phyloP scores from a whole-genome alignment of 768 basidiomycete species.

The Phaeotremella fagi region DNA sequence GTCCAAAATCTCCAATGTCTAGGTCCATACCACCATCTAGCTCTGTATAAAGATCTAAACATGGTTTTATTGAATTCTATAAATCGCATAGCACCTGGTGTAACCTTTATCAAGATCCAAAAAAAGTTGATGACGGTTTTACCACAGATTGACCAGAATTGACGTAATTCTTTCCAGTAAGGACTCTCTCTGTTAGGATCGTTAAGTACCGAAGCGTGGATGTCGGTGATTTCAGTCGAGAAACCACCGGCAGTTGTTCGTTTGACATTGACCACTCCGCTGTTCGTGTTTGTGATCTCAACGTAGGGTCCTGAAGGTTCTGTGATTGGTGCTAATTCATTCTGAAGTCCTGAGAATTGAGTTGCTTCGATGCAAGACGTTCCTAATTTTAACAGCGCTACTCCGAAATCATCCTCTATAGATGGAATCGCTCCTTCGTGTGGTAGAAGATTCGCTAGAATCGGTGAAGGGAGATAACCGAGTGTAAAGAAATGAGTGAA shows the following conservation, averaged over 20 bases:
- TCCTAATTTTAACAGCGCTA: conserved; percentile 39
- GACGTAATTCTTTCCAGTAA: conserved; percentile 22
- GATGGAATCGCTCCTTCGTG: conserved; percentile 35
- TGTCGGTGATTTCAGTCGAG: conserved; percentile 34
- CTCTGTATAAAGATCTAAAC: no score
- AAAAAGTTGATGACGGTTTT: conserved; percentile 4
- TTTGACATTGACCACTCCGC: conserved; percentile 19
- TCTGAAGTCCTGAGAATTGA: conserved; percentile 37
- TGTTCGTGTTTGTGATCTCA: conserved; percentile 17
- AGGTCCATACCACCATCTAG: conserved; percentile 43
- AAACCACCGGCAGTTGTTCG: conserved; percentile 19
- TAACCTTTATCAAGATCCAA: conserved; percentile 12
- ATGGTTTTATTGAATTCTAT: conserved; percentile 1
- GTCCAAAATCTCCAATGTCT: conserved; percentile 36
- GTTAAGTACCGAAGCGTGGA: conserved; percentile 22
- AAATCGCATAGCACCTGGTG: conserved; percentile 20
- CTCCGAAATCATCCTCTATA: conserved; percentile 39
- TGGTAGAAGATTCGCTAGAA: conserved; percentile 31
- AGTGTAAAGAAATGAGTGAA: conserved; percentile 39
- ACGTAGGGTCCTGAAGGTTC: conserved; percentile 28
- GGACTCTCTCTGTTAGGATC: conserved; percentile 19
- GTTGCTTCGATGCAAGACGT: conserved; percentile 41
- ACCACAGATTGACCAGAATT: conserved; percentile 22
- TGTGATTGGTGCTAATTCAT: conserved; percentile 31
- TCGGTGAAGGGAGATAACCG: conserved; percentile 36